These are phyloP conservation scores for Cladorrhinum sp. DNA, from an alignment of 2,329 filamentous ascomycete species.

Conservation along the genomic window DNA sequence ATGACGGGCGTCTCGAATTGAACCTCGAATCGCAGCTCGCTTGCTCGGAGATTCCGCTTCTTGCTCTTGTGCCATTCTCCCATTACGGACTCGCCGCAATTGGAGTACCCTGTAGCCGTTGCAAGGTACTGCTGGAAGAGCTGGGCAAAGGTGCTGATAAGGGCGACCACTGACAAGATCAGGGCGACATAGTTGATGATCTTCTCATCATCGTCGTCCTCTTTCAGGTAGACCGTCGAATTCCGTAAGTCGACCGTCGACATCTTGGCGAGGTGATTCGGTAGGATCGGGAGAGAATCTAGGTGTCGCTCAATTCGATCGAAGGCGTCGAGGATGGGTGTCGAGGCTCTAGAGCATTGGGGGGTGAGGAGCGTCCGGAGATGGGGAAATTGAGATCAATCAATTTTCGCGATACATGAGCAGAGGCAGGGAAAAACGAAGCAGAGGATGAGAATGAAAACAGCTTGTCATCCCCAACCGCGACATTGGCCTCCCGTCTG, in stretches of 20 bases:
- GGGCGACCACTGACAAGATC: conserved; percentile 45
- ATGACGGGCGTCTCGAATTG: conserved; percentile 49
- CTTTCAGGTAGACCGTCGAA: background rate
- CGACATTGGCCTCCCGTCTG: background rate
- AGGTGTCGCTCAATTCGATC: background rate
- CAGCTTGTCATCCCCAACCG: background rate
- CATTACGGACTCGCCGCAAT: conserved; percentile 47
- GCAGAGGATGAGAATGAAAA: background rate
- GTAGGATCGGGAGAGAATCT: background rate
- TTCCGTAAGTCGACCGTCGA: conserved; percentile 7
- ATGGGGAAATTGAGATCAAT: background rate
- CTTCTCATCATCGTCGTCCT: conserved; percentile 19
- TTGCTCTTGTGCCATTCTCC: conserved; percentile 44
- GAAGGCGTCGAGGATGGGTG: background rate
- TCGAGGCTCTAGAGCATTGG: background rate
- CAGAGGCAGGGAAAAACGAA: background rate
- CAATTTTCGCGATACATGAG: background rate
- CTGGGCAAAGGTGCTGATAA: conserved; percentile 45
- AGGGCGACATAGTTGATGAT: conserved; percentile 44
- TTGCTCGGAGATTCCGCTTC: conserved; percentile 38
- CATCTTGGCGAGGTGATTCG: background rate
- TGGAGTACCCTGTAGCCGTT: conserved; percentile 48
- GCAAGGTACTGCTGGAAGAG: conserved; percentile 50
- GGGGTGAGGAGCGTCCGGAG: background rate
- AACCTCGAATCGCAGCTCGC: conserved; percentile 49